Percentiles rank a stretch among this genome's conserved stretches.
Evolutionary conservation across 1,284 basidiomycete species (phyloP).

Genomic region (Polyporus tsugae): DNA sequence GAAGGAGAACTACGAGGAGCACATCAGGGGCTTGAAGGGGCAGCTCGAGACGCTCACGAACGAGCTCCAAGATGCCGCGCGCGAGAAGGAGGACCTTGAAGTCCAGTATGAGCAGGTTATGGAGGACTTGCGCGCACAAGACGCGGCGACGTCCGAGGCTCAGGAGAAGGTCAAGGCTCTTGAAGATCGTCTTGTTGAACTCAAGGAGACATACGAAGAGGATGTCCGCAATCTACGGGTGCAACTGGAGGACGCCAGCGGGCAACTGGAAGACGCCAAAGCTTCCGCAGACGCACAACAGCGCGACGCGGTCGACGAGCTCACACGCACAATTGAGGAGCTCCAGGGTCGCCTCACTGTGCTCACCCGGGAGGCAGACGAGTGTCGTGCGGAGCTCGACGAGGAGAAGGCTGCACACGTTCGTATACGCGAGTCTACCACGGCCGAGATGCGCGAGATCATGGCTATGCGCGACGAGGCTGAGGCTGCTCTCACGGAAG

Average conservation of each 20-base stretch:
- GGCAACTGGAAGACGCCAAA: conserved; percentile 36
- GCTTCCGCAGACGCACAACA: conserved; percentile 39
- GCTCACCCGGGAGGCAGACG: conserved; percentile 37
- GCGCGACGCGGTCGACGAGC: conserved; percentile 40
- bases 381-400: conserved; percentile 45
- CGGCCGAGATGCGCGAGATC: conserved; percentile 35
- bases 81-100: conserved; percentile 34
- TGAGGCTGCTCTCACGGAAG: conserved; percentile 38
- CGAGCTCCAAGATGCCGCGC: conserved; percentile 19
- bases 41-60: conserved; percentile 20
- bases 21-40: conserved; percentile 23
- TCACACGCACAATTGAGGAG: conserved; percentile 40
- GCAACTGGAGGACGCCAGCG: conserved; percentile 34
- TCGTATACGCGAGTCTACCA: conserved; percentile 37
- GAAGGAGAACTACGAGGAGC: conserved; percentile 28
- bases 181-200: conserved; percentile 32
- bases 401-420: conserved; percentile 45
- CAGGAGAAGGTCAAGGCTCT: conserved; percentile 29
- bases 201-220: conserved; percentile 36
- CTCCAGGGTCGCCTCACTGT: conserved; percentile 36
- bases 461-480: conserved; percentile 39
- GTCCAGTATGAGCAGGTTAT: conserved; percentile 33
- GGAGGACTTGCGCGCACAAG: conserved; percentile 14
- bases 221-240: conserved; percentile 40
- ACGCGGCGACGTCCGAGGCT: conserved; percentile 16